Base-by-base conservation (phyloP, 805 yeast genomes). In the Yamadazyma nakazawae region DNA sequence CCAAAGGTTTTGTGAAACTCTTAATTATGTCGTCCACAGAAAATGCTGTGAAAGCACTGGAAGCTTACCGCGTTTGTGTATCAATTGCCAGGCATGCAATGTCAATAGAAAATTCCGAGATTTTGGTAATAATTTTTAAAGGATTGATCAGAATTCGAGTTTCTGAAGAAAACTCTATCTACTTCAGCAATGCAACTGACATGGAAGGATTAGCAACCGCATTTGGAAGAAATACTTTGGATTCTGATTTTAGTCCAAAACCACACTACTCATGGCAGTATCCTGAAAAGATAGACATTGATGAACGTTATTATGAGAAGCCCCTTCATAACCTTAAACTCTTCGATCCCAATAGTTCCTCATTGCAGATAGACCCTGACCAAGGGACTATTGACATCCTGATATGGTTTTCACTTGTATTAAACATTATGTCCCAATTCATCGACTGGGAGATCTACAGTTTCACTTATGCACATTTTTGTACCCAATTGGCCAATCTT, bases 371-470 rank as follows among this genome's bases (percentile, higher is more conserved):
- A 34, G 44, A 46, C 18, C 7, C 37, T 30, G 46, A 51, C 1
- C 55, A 50, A 5, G 46, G 51, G 18, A 37, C 52, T 12, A 52
- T 82, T 18, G 80, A 79, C 50, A 65, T 80, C n/a, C 57, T 71
- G 4, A 58, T 61, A 13, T 79, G 90, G 84, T 61, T 85, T 8
- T 57, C 68, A 0, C 49, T 81, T 11, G 78, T 82, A 5, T 59
- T 76, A 10, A 63, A 67, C 6, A 68, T 82, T 0, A 57, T 86
- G 52, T 75, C 76, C 11, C 67, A 70, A 3, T 81, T 81, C 34
- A 69, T 78, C 14, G 76, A 78, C 49, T 87, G 92, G 94, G 92
- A 85, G 51, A 59, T 80, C 0, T 87, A 82, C 60, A 80, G 90
- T 0, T 84, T 72, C 55, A 62, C 81, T 1, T 68, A 84, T 71